Evolutionary conservation across 768 basidiomycete genomes (phyloP), one percentile per base, ranked within the genome.

Genomic region (Termitomyces sp.): DNA sequence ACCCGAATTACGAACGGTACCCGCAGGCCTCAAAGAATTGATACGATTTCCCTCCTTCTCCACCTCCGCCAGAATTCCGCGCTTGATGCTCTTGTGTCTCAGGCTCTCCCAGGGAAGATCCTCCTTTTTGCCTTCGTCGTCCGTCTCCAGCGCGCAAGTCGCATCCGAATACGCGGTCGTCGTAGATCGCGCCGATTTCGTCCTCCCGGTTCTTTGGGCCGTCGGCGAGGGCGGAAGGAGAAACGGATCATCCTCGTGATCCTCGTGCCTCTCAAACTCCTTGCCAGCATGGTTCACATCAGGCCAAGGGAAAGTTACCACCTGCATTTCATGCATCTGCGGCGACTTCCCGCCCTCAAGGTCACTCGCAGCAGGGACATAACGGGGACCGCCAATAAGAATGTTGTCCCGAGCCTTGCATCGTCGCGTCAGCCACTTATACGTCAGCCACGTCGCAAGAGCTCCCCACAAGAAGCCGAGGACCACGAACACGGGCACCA

Each of bases 61-160:
- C n/a, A 74, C 72, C 30, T 73, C 64, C 55, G 76, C 78, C 45
- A 82, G 64, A 34, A 83, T 78, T 10, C 73, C 77, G 9, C 80
- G 77, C 49, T 79, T 76, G 63, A 82, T 81, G 60, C 78, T 79
- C 63, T 75, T 78, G 60, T 79, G 78, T 7, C 78, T 72, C 19
- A 79, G 66, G 30, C 73, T 69, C 55, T 79, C 80, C 69, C 77
- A 79, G 0, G 77, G 77, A 7, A 68, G 55, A 25, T 58, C 66
- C 28, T 64, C 59, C 50, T 49, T 50, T 52, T 6, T 28, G 50
- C 17, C 43, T 55, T 63, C 59, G 27, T 63, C 64, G 27, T 68
- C 63, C 60, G 71, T 30, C 50, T 70, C 59, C 21, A 67, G 52
- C 23, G 42, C 23, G 41, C 28, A 56, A 1, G 58, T 59, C 28